Conservation (phyloP, 129 eudicot species). For the Lactuca saligna region DNA sequence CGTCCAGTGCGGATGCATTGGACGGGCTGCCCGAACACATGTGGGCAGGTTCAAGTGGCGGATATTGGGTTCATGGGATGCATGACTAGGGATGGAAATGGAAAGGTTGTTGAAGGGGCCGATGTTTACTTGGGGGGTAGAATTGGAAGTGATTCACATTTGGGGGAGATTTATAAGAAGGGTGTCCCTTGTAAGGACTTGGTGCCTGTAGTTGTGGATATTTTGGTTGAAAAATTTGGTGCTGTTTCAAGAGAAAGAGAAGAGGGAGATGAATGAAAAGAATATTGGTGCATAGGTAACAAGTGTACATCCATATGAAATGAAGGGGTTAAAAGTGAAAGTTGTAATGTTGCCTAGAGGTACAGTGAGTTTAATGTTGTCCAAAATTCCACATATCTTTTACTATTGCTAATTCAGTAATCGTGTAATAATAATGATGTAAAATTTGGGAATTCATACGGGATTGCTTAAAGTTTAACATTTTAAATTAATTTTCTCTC, state of each 20-base stretch:
- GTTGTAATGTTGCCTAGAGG: slow-evolving; percentile 17
- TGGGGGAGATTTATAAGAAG: slow-evolving; percentile 82
- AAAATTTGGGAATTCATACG: slow-evolving; percentile 18
- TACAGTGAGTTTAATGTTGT: slow-evolving; percentile 24
- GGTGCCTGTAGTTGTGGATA: slow-evolving; percentile 81
- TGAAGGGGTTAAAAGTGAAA: slow-evolving; percentile 18
- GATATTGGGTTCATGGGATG: slow-evolving; percentile 99
- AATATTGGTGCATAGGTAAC: slow-evolving; percentile 13
- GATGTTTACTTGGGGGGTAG: slow-evolving; percentile 91
- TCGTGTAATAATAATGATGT: slow-evolving; percentile 23
- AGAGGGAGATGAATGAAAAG: slow-evolving; percentile 62
- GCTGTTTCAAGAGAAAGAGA: slow-evolving; percentile 71
- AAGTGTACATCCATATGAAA: slow-evolving; percentile 28
- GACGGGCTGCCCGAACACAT: slow-evolving; percentile 97
- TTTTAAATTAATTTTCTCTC: slow-evolving; percentile 10
- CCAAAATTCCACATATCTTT: slow-evolving; percentile 20
- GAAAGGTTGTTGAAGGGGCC: slow-evolving; percentile 78
- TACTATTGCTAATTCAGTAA: slow-evolving; percentile 20
- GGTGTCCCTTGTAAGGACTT: slow-evolving; percentile 83
- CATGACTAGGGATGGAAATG: slow-evolving; percentile 76
- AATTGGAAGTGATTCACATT: slow-evolving; percentile 89
- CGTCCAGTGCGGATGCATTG: slow-evolving; percentile 91
- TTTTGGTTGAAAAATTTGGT: slow-evolving; percentile 72
- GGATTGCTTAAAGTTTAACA: slow-evolving; percentile 4
- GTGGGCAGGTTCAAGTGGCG: slow-evolving; percentile 98